These are phyloP conservation scores for Ceratocystis alfenasii DNA, from an alignment of 2,329 filamentous ascomycete genomes.

Conservation along the genomic window DNA sequence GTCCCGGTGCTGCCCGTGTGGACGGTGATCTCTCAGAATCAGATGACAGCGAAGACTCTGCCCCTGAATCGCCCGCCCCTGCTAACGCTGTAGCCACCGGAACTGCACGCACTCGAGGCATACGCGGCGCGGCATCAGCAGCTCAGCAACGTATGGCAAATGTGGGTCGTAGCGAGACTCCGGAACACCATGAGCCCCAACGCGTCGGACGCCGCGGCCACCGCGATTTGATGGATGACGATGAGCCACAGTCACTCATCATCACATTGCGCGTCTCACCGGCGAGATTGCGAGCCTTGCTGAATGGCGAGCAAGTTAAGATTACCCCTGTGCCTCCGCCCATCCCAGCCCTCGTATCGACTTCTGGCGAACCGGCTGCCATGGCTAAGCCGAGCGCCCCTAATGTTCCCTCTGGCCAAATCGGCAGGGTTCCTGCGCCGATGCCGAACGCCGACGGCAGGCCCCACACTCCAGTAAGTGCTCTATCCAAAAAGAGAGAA, in stretches of 20 bases:
- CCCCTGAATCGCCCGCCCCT: slow-evolving; percentile 70
- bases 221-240: slow-evolving; percentile 64
- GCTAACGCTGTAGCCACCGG: slow-evolving; percentile 49
- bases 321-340: slow-evolving; percentile 24
- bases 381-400: slow-evolving; percentile 22
- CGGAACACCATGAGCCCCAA: slow-evolving; percentile 63
- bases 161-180: slow-evolving; percentile 73
- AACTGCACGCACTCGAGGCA: slow-evolving; percentile 73
- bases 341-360: slow-evolving; percentile 10
- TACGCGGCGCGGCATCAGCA: slow-evolving; percentile 76
- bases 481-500: neutral
- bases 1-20: slow-evolving; percentile 34
- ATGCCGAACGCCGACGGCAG: slow-evolving; percentile 47
- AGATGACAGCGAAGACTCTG: slow-evolving; percentile 81
- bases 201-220: slow-evolving; percentile 51
- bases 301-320: slow-evolving; percentile 38
- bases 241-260: slow-evolving; percentile 56
- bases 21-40: slow-evolving; percentile 74
- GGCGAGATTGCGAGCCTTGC: slow-evolving; percentile 56
- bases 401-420: slow-evolving; percentile 38
- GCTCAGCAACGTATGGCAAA: slow-evolving; percentile 82
- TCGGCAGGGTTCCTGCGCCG: slow-evolving; percentile 57
- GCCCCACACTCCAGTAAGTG: slow-evolving; percentile 49
- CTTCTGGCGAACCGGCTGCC: slow-evolving; percentile 5
- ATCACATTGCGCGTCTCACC: slow-evolving; percentile 64